A percentile compares a stretch with the other conserved stretches of the same genome.
Evolutionary conservation across 2,329 filamentous ascomycete species (phyloP).

Genomic region (Hypoxylon sp.): DNA sequence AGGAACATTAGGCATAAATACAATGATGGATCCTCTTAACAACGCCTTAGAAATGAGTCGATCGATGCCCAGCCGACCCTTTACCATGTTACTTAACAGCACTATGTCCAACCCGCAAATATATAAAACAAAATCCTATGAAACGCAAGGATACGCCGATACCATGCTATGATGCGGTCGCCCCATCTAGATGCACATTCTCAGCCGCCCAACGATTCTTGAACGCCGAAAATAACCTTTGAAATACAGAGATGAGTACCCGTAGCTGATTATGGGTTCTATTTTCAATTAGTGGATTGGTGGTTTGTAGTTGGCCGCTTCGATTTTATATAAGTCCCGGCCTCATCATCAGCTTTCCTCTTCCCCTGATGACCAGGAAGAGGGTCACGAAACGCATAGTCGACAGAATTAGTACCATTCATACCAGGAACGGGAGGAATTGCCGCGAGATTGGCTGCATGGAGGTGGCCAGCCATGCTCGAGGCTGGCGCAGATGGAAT

Average conservation of each 20-base stretch:
- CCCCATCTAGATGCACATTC: neutral
- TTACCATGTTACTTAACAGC: neutral
- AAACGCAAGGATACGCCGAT: slow-evolving; percentile 1
- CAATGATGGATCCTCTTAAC: neutral
- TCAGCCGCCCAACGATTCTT: neutral
- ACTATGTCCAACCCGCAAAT: neutral
- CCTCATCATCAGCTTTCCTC: slow-evolving; percentile 1
- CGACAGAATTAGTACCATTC: neutral
- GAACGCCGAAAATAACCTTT: neutral
- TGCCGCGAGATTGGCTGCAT: neutral
- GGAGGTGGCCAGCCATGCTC: neutral
- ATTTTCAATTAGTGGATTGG: neutral
- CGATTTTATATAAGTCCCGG: neutral
- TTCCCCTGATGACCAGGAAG: neutral
- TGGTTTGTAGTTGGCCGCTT: slow-evolving; percentile 2
- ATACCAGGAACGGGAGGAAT: neutral
- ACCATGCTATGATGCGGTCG: neutral
- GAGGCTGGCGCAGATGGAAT: neutral
- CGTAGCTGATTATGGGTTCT: neutral
- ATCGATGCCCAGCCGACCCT: neutral
- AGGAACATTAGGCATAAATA: neutral
- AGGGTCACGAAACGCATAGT: neutral
- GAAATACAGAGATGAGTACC: neutral
- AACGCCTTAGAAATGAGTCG: slow-evolving; percentile 1
- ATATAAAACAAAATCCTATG: neutral